Conservation (phyloP, 768 basidiomycete species). For the Tephrocybe rancida region DNA sequence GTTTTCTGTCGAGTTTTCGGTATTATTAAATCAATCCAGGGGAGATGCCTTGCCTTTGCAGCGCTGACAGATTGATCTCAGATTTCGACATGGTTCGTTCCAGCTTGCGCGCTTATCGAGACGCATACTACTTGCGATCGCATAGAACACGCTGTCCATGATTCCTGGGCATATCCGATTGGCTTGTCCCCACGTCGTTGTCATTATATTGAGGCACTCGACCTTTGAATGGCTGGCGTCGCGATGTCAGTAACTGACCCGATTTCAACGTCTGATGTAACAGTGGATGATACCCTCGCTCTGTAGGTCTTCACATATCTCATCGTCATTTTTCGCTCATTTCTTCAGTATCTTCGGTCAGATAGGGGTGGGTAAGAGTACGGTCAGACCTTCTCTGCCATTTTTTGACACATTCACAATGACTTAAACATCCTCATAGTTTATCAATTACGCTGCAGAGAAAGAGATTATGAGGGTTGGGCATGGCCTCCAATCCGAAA, state of each 20-base stretch:
- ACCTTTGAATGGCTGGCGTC: neutral
- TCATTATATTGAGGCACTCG: neutral
- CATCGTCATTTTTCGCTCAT: neutral
- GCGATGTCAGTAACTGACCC: neutral
- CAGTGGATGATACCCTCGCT: neutral
- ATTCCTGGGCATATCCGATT: neutral
- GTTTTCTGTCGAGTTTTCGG: no score
- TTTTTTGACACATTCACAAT: neutral
- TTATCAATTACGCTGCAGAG: neutral
- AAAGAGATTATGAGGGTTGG: neutral
- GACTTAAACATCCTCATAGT: neutral
- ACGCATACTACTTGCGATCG: neutral
- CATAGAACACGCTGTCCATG: neutral
- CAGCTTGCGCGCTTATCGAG: conserved; percentile 1
- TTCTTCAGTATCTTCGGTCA: conserved; percentile 2
- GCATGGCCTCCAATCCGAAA: neutral
- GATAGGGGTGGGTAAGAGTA: conserved; percentile 8
- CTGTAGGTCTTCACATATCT: neutral
- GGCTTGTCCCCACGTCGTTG: neutral
- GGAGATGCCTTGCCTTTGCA: no score
- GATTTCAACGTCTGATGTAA: neutral
- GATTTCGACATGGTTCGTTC: neutral
- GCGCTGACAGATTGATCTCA: neutral
- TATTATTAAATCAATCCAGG: no score
- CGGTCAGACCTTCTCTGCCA: neutral